Evolutionary conservation across 352 stramenopile genomes (phyloP), one percentile per base, ranked within the genome.

Genomic region (Thalassiosira livingstoniorum): DNA sequence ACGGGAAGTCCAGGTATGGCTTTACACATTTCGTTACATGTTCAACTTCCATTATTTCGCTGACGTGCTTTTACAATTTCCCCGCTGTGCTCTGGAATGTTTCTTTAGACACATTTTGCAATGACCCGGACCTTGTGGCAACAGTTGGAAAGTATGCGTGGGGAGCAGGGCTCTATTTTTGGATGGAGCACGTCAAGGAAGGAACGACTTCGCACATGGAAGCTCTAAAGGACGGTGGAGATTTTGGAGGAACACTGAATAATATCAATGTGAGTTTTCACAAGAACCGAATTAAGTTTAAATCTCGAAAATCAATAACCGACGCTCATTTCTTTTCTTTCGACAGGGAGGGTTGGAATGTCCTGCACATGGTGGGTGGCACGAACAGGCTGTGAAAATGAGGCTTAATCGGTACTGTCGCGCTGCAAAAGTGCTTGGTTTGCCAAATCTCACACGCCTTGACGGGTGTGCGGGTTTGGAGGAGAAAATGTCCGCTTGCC

Each of bases 141-240:
- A 77, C 65, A 27, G 75, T 72, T 32, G 75, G 67, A 39, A 72
- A 71, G 37, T 82, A 82, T 61, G 75, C 75, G 4, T 82, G 75
- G 75, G 75, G 75, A 15, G 75, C 65, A 47, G 75, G 75, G 4
- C 45, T 82, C 23, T 82, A 61, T 25, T 82, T 82, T 66, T 82
- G 75, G 75, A 82, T 82, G 75, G 75, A 82, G n/a, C 75, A 82
- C 35, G 25, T 21, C 0, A 82, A 82, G 43, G 75, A 82, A 45
- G 75, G 75, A 2, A 82, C 75, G n/a, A 82, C 75, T 0, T 76
- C 53, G 65, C 75, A 82, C 27, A 77, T 55, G 25, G 75, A 82
- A 45, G 27, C 57, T 15, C 42, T 82, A 4, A 75, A 53, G 45
- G 45, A 82, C 45, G 61, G 61, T 23, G 47, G 60, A 7, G 67